Evolutionary conservation across 2,329 filamentous ascomycete species (phyloP).

Genomic region (Aspergillus fijiensis): DNA sequence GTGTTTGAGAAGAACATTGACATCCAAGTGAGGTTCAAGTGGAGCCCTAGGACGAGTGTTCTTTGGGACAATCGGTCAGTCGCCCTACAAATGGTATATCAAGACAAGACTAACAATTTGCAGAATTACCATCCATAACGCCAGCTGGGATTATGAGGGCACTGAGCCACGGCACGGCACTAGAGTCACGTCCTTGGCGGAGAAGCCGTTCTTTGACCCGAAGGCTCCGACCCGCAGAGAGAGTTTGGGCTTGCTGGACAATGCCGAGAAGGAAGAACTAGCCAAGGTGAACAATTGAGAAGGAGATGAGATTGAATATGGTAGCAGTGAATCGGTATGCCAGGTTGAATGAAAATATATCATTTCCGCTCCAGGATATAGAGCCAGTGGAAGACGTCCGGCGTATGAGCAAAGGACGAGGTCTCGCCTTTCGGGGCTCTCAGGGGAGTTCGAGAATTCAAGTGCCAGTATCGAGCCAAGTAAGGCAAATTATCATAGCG

Average conservation of each 20-base stretch:
- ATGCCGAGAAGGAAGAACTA: constrained; percentile 48
- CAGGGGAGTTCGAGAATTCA: constrained; percentile 30
- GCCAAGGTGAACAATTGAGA: background rate
- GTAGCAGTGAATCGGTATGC: background rate
- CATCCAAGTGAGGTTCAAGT: constrained; percentile 70
- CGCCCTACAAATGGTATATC: background rate
- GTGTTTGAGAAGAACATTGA: constrained; percentile 70
- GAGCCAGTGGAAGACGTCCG: constrained; percentile 39
- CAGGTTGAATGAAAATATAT: background rate
- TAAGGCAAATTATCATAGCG: constrained; percentile 32
- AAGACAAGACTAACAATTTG: background rate
- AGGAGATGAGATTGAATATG: background rate
- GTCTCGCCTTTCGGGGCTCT: constrained; percentile 33
- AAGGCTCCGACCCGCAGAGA: constrained; percentile 66
- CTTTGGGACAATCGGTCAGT: constrained; percentile 68
- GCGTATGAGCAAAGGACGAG: constrained; percentile 29
- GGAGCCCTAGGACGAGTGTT: constrained; percentile 66
- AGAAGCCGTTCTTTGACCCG: constrained; percentile 67
- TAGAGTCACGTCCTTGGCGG: constrained; percentile 67
- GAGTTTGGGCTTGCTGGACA: constrained; percentile 62
- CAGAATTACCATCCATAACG: constrained; percentile 71
- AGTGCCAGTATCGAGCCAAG: constrained; percentile 27
- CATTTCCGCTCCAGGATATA: constrained; percentile 33
- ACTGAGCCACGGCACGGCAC: constrained; percentile 68
- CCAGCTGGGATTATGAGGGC: constrained; percentile 71